Conservation (phyloP, 768 basidiomycete species). For the Suillus clintonianus region DNA sequence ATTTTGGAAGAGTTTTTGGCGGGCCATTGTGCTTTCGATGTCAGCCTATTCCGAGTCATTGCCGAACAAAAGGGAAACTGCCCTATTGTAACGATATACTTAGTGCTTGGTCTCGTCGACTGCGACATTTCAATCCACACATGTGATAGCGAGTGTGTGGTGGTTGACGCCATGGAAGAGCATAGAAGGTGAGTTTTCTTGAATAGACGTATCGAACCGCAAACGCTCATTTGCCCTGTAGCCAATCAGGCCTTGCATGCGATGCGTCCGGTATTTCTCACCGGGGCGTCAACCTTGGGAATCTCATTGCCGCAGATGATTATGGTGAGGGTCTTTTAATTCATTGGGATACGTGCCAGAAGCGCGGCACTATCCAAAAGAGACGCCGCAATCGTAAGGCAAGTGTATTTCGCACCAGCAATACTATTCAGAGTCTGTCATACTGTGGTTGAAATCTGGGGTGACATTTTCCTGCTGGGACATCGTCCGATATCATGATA, state of each 20-base stretch:
- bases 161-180: not conserved
- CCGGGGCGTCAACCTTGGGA: constrained; percentile 29
- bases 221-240: not conserved
- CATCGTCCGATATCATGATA: too few species aligned
- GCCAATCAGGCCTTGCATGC: constrained; percentile 22
- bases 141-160: not conserved
- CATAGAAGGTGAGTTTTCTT: not conserved
- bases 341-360: constrained; percentile 27
- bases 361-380: not conserved
- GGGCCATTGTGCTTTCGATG: too few species aligned
- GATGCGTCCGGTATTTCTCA: constrained; percentile 17
- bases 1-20: too few species aligned
- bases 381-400: not conserved
- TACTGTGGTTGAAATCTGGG: too few species aligned
- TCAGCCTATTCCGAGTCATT: too few species aligned
- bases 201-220: not conserved
- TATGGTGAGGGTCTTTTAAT: constrained; percentile 19
- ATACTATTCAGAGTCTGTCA: too few species aligned
- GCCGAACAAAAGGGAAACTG: too few species aligned
- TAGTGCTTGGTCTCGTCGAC: not conserved
- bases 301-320: constrained; percentile 20
- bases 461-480: too few species aligned
- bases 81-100: too few species aligned
- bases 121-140: not conserved
- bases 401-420: not conserved